Conservation (phyloP, 164 flowering plant species). For the Sextonia rubra region DNA sequence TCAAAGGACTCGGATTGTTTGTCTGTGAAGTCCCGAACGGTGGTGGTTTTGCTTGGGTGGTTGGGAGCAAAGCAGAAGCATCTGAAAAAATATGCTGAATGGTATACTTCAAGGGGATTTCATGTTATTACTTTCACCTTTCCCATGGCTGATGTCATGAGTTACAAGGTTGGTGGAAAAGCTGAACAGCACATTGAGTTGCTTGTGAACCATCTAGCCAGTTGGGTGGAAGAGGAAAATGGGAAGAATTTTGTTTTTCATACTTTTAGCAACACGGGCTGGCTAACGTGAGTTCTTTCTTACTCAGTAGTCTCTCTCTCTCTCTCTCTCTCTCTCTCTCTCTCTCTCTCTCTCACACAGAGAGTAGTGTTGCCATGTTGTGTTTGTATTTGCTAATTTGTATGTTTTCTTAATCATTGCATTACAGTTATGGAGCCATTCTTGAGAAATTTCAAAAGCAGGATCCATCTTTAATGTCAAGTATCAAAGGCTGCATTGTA, state of each 20-base stretch:
- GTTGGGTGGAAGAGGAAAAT: slow-evolving; percentile 72
- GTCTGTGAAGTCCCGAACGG: slow-evolving; percentile 61
- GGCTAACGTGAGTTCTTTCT: slow-evolving; percentile 76
- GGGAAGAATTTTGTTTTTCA: slow-evolving; percentile 76
- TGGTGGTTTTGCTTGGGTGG: slow-evolving; percentile 97
- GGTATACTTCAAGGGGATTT: slow-evolving; percentile 93
- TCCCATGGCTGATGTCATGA: slow-evolving; percentile 84
- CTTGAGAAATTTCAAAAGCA: slow-evolving; percentile 69
- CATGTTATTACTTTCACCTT: slow-evolving; percentile 92
- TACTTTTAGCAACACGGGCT: slow-evolving; percentile 98
- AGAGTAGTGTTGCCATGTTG: too few species aligned
- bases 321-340: background rate
- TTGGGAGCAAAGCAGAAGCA: slow-evolving; percentile 97
- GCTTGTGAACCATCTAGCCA: slow-evolving; percentile 86
- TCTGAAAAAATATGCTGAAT: slow-evolving; percentile 85
- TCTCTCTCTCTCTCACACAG: too few species aligned
- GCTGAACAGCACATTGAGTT: slow-evolving; percentile 70
- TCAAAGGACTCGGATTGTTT: slow-evolving; percentile 53
- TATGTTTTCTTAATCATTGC: slow-evolving; percentile 5
- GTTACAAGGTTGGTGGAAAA: slow-evolving; percentile 85
- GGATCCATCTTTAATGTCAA: slow-evolving; percentile 53
- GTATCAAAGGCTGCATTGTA: slow-evolving; percentile 84
- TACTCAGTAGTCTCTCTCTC: slow-evolving; percentile 5
- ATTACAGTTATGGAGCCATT: slow-evolving; percentile 71
- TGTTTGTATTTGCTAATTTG: background rate